phyloP scores from a whole-genome alignment of 225 moss, liverwort and hornwort species.

The Lunularia cruciata region DNA sequence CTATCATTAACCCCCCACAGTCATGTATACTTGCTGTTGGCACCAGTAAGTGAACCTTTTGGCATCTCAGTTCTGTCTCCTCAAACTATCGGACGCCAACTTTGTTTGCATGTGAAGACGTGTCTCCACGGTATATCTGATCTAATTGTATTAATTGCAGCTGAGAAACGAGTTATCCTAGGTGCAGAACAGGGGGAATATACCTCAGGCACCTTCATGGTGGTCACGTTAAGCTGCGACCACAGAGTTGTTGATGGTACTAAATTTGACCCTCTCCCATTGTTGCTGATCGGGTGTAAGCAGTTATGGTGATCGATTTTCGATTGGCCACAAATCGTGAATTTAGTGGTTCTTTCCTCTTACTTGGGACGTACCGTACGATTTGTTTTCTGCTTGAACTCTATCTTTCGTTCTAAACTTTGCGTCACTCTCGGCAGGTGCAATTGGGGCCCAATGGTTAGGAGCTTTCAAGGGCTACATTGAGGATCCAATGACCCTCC shows the following conservation, averaged over 20 bases:
- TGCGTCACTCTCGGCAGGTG: slow-evolving; percentile 53
- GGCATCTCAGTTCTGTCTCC: background rate
- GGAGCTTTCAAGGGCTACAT: slow-evolving; percentile 87
- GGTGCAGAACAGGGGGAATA: slow-evolving; percentile 58
- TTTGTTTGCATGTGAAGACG: background rate
- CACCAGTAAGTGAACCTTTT: slow-evolving; percentile 49
- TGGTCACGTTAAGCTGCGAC: slow-evolving; percentile 91
- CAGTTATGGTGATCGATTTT: background rate
- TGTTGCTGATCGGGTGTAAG: background rate
- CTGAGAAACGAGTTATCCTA: slow-evolving; percentile 77
- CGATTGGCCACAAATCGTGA: too few species aligned
- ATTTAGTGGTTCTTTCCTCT: too few species aligned
- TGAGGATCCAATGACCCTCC: slow-evolving; percentile 87
- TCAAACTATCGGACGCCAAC: too few species aligned
- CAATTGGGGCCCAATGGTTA: slow-evolving; percentile 90
- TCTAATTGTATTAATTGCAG: slow-evolving; percentile 28
- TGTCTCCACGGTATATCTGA: background rate
- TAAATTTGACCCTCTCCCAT: slow-evolving; percentile 1
- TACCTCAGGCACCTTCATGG: slow-evolving; percentile 65
- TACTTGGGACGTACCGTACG: background rate
- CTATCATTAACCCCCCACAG: slow-evolving; percentile 92
- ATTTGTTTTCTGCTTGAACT: background rate
- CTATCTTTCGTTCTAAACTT: background rate
- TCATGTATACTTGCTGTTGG: slow-evolving; percentile 87
- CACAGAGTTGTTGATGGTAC: slow-evolving; percentile 94